A percentile compares a stretch with the other conserved stretches of the same genome.
These are phyloP conservation scores for Cryptococcus deneoformans DNA, from an alignment of 1,284 basidiomycete genomes.

Conservation along the genomic window DNA sequence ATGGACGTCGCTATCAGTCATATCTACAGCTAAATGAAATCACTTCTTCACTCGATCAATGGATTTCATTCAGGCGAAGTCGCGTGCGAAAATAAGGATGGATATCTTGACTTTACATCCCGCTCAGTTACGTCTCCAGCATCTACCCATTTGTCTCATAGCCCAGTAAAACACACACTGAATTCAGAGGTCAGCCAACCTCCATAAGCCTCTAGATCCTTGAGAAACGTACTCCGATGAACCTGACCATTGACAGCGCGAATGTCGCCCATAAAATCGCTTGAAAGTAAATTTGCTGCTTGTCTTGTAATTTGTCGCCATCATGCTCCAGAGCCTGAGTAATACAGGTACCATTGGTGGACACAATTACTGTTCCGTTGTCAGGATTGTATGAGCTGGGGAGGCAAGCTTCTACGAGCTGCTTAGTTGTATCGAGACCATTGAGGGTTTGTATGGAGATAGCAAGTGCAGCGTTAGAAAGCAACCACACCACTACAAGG, in stretches of 20 bases:
- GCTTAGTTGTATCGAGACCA: slow-evolving; percentile 59
- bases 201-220: neutral
- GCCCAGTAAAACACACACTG: slow-evolving; percentile 40
- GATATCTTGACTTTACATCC: too few species aligned
- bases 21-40: too few species aligned
- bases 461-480: slow-evolving; percentile 73
- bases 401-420: slow-evolving; percentile 30
- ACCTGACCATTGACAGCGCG: slow-evolving; percentile 72
- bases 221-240: slow-evolving; percentile 65
- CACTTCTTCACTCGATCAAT: too few species aligned
- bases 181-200: neutral
- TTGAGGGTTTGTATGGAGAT: slow-evolving; percentile 82
- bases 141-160: slow-evolving; percentile 33
- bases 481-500: slow-evolving; percentile 80
- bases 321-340: slow-evolving; percentile 31
- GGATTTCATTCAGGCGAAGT: too few species aligned
- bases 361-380: slow-evolving; percentile 20
- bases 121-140: slow-evolving; percentile 24
- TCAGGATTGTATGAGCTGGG: slow-evolving; percentile 15
- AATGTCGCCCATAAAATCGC: slow-evolving; percentile 90
- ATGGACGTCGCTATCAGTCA: too few species aligned
- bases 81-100: too few species aligned
- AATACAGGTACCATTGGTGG: slow-evolving; percentile 34
- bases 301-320: slow-evolving; percentile 50
- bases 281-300: slow-evolving; percentile 64